Conservation (phyloP, 1,284 basidiomycete species). For the Malassezia restricta region DNA sequence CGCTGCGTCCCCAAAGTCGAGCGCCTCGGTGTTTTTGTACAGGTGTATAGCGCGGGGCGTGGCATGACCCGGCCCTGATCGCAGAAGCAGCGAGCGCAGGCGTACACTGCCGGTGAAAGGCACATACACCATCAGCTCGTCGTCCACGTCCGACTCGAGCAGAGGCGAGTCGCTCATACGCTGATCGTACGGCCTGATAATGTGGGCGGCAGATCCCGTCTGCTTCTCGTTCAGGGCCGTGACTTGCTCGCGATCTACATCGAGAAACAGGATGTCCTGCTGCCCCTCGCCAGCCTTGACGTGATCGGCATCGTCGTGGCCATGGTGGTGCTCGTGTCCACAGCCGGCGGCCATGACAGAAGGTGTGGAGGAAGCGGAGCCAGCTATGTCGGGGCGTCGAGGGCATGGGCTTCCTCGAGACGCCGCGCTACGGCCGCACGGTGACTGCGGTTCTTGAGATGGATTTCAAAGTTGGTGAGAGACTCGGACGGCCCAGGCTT, state of each 20-base stretch:
- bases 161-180: slow-evolving; percentile 17
- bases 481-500: slow-evolving; percentile 82
- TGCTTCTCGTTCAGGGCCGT: slow-evolving; percentile 29
- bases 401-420: not conserved
- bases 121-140: slow-evolving; percentile 32
- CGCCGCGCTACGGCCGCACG: slow-evolving; percentile 46
- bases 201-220: slow-evolving; percentile 15
- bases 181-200: slow-evolving; percentile 31
- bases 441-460: slow-evolving; percentile 66
- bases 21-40: slow-evolving; percentile 25
- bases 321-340: slow-evolving; percentile 26
- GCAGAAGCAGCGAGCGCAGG: slow-evolving; percentile 24
- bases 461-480: slow-evolving; percentile 80
- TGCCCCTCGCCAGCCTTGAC: slow-evolving; percentile 30
- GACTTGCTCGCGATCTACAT: slow-evolving; percentile 29
- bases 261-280: slow-evolving; percentile 29
- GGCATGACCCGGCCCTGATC: slow-evolving; percentile 15
- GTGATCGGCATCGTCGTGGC: slow-evolving; percentile 37
- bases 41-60: slow-evolving; percentile 30
- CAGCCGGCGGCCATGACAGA: not conserved
- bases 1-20: slow-evolving; percentile 32
- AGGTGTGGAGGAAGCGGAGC: not conserved
- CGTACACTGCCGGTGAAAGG: slow-evolving; percentile 37
- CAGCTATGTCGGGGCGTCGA: no score
- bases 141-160: slow-evolving; percentile 28